Base-by-base conservation (phyloP, 148 eudicot species). In the Chenopodium berlandieri region DNA sequence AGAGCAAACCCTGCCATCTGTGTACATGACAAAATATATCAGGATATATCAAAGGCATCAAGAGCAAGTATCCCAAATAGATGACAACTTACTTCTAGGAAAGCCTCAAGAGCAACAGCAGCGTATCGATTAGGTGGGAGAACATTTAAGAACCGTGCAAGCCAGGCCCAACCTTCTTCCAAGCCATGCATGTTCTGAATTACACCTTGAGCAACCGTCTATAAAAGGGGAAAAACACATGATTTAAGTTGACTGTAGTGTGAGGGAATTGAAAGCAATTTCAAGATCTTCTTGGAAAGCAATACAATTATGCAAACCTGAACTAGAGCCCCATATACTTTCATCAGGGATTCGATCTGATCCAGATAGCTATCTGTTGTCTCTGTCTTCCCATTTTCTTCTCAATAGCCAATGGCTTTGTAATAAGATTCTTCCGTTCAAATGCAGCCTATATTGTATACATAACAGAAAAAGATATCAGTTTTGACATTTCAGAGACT, bases 1-100 rank as follows among this genome's bases (percentile, higher is more conserved):
- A 96, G 88, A 40, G 89, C 97, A 79, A 76, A 94, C 19, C 99
- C 99, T 83, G 99, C 95, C 92, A 89, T 89, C 98, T 95, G 92
- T 67, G 79, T 12, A n/a, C 3, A n/a, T 48, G 32, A 16, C 32
- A 63, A 58, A 48, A 58, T 27, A 34, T n/a, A 71, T 3, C 47
- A 70, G 22, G 10, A 71, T 37, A 37, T 37, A 71, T 37, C 19
- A 10, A 65, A 9, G 23, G 31, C 23, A 71, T 37, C 25, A 71
- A 2, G 12, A 3, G 3, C 58, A 70, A 22, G 27, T 13, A 46
- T 47, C 10, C 46, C 46, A 22, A 48, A 20, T 22, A 66, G 12
- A 23, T n/a, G 65, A 68, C 47, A 46, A 83, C 95, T 90, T 88
- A 96, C 99, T 71, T 87, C 86, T 44, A 96, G 88, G 82, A 94